Conservation (phyloP, 2,329 filamentous ascomycete genomes). For the Chaetomiaceae sp. region DNA sequence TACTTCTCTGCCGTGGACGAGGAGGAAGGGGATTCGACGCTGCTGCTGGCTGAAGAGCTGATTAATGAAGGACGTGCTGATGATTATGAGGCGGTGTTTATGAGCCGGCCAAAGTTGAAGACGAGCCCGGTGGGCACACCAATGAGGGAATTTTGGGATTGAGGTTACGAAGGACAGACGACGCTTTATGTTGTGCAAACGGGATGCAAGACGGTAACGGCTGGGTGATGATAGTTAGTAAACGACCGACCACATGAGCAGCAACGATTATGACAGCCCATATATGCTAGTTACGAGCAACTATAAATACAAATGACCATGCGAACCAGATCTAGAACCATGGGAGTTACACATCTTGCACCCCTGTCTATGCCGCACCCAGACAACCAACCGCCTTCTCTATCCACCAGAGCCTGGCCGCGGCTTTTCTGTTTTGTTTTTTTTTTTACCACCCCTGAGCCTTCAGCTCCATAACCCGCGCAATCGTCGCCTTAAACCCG, state of each 20-base stretch:
- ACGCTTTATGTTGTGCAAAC: not conserved
- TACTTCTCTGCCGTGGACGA: conserved; percentile 49
- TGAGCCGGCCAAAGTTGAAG: conserved; percentile 74
- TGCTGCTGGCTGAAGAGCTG: conserved; percentile 61
- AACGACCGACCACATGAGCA: too few relatives aligned
- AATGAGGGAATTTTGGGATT: conserved; percentile 27
- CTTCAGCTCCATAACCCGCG: conserved; percentile 64
- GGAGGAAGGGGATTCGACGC: conserved; percentile 35
- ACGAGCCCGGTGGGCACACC: conserved; percentile 63
- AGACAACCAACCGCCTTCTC: not conserved
- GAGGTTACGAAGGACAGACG: not conserved
- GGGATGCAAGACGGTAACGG: not conserved
- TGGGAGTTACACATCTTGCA: not conserved
- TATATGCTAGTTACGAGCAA: not conserved
- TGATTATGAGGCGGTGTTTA: conserved; percentile 79
- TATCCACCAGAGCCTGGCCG: not conserved
- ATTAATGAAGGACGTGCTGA: conserved; percentile 57
- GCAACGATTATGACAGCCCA: not conserved
- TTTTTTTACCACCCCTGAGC: conserved; percentile 68
- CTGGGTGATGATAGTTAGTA: too few relatives aligned
- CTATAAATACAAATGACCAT: conserved; percentile 8
- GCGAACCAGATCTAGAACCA: not conserved
- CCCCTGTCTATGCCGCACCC: not conserved
- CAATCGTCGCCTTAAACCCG: conserved; percentile 62
- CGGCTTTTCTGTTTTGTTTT: too few relatives aligned